Evolutionary conservation across 306 rosid genomes (phyloP).

Genomic region (Gastrolobium villosum): DNA sequence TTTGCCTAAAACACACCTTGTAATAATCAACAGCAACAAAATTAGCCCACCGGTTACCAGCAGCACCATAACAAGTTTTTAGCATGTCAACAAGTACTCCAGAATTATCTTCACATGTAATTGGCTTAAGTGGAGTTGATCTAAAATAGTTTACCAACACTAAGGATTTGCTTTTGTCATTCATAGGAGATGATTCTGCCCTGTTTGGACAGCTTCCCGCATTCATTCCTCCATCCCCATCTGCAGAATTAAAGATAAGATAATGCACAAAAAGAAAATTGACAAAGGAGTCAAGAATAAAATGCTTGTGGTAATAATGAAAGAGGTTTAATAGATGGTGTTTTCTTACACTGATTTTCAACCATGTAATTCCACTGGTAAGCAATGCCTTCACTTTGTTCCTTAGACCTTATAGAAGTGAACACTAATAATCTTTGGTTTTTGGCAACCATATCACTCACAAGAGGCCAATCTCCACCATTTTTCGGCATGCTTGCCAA

Average conservation of each 20-base stretch:
- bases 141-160: slow-evolving; percentile 79
- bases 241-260: slow-evolving; percentile 51
- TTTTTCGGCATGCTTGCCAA: slow-evolving; percentile 74
- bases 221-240: slow-evolving; percentile 83
- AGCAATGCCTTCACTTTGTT: slow-evolving; percentile 86
- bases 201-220: slow-evolving; percentile 79
- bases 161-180: slow-evolving; percentile 77
- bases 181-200: slow-evolving; percentile 73
- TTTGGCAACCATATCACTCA: slow-evolving; percentile 80
- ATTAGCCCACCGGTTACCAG: slow-evolving; percentile 86
- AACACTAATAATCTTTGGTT: slow-evolving; percentile 84
- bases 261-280: neutral
- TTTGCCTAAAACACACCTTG: slow-evolving; percentile 56
- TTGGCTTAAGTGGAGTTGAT: slow-evolving; percentile 60
- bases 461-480: slow-evolving; percentile 87
- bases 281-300: neutral
- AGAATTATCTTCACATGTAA: slow-evolving; percentile 68
- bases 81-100: slow-evolving; percentile 66
- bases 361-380: slow-evolving; percentile 96
- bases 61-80: slow-evolving; percentile 67
- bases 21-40: slow-evolving; percentile 83
- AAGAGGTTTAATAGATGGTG: neutral
- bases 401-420: slow-evolving; percentile 71
- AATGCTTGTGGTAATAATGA: neutral
- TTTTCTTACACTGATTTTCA: slow-evolving; percentile 80